These are phyloP conservation scores for Jamesozyma gamospora DNA, from an alignment of 805 yeast genomes.

Conservation along the genomic window DNA sequence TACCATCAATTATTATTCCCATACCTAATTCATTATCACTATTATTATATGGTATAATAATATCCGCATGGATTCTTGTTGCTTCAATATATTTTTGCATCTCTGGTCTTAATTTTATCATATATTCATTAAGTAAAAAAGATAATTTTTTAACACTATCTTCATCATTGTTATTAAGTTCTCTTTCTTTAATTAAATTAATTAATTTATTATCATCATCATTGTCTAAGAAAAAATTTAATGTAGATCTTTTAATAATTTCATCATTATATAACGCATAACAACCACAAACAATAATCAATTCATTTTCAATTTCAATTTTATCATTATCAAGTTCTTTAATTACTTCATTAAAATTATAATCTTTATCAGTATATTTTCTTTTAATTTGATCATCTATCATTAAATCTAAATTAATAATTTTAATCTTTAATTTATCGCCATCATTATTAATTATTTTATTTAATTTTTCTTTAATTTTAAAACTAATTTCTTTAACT, in stretches of 20 bases:
- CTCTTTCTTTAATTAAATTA: slow-evolving; percentile 47
- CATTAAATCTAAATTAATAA: slow-evolving; percentile 36
- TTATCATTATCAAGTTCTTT: neutral
- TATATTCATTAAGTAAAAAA: slow-evolving; percentile 18
- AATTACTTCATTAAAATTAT: slow-evolving; percentile 24
- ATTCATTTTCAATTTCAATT: slow-evolving; percentile 6
- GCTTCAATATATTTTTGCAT: slow-evolving; percentile 25
- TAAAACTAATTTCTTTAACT: neutral
- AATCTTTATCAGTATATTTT: slow-evolving; percentile 19
- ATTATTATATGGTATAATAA: slow-evolving; percentile 25
- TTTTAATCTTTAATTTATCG: slow-evolving; percentile 11
- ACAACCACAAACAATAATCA: slow-evolving; percentile 59
- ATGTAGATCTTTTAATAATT: slow-evolving; percentile 45
- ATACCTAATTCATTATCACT: slow-evolving; percentile 15
- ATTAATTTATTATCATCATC: slow-evolving; percentile 79
- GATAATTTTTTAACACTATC: slow-evolving; percentile 13
- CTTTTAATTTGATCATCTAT: slow-evolving; percentile 8
- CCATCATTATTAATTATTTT: too few relatives aligned
- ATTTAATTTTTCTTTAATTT: too few relatives aligned
- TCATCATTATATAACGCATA: slow-evolving; percentile 64
- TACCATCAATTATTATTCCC: slow-evolving; percentile 26
- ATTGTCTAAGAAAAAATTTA: slow-evolving; percentile 69
- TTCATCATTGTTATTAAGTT: slow-evolving; percentile 1
- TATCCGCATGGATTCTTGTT: slow-evolving; percentile 23
- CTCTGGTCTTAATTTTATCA: slow-evolving; percentile 25